Conservation (phyloP, 208 protist species). For the Trypanosoma brucei region DNA sequence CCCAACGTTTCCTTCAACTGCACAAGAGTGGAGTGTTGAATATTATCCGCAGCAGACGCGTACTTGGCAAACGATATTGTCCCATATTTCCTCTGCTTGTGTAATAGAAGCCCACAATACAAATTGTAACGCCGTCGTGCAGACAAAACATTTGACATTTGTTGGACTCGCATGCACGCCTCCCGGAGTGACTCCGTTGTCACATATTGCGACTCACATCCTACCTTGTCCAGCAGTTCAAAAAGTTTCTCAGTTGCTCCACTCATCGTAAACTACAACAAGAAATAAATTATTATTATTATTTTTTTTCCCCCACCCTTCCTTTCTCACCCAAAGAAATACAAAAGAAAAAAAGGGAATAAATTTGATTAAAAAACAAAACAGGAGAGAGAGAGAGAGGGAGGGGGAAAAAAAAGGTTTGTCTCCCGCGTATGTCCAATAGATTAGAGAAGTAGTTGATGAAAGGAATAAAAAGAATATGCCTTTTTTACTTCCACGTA, state of each 20-base stretch:
- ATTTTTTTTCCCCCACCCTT: too few species aligned
- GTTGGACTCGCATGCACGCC: conserved; percentile 52
- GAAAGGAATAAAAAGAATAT: too few species aligned
- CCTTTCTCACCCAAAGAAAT: too few species aligned
- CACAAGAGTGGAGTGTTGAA: conserved; percentile 26
- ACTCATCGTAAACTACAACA: conserved; percentile 14
- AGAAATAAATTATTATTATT: too few species aligned
- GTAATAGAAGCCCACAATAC: conserved; percentile 55
- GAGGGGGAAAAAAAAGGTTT: too few species aligned
- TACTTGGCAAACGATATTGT: conserved; percentile 14
- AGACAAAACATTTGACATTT: conserved; percentile 39
- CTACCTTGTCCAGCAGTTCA: conserved; percentile 14
- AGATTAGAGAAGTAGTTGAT: too few species aligned
- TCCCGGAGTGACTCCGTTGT: conserved; percentile 40
- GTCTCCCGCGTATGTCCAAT: too few species aligned
- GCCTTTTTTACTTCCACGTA: too few species aligned
- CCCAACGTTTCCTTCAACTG: conserved; percentile 10
- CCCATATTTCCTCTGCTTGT: conserved; percentile 2
- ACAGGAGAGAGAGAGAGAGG: too few species aligned
- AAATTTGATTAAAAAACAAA: too few species aligned
- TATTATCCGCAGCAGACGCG: conserved; percentile 25
- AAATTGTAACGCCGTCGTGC: conserved; percentile 38
- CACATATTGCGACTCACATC: not conserved
- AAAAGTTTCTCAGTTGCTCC: conserved; percentile 16
- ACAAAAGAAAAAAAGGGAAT: too few species aligned